Evolutionary conservation across 2,329 filamentous ascomycete species (phyloP).

Genomic region (Botrytis elliptica): DNA sequence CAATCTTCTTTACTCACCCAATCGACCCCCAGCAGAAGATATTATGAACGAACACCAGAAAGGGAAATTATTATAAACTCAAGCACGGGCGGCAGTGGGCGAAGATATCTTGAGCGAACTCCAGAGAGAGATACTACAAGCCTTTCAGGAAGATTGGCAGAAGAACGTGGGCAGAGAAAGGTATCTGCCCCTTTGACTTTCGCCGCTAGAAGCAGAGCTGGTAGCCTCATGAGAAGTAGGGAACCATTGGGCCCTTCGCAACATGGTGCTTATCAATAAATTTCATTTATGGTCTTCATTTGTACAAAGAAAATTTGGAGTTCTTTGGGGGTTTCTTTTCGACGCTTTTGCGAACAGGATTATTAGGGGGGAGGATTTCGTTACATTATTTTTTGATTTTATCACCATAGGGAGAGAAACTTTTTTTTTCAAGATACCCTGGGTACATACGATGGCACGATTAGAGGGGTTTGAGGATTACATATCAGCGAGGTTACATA

Average conservation of each 20-base stretch:
- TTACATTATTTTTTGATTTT: conserved; percentile 15
- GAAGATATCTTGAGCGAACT: conserved; percentile 36
- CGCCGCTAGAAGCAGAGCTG: conserved; percentile 27
- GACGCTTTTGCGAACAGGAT: background rate
- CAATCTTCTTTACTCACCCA: conserved; percentile 47
- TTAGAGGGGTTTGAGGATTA: conserved; percentile 19
- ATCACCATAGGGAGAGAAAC: conserved; percentile 14
- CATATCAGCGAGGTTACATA: conserved; percentile 20
- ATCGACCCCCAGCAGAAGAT: conserved; percentile 26
- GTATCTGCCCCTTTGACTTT: conserved; percentile 32
- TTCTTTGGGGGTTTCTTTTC: conserved; percentile 8
- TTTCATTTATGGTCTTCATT: conserved; percentile 12
- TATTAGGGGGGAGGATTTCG: conserved; percentile 7
- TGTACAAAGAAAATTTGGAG: conserved; percentile 12
- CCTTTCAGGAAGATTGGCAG: conserved; percentile 30
- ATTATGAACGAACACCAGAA: conserved; percentile 20
- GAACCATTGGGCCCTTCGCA: conserved; percentile 30
- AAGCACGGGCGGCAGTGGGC: conserved; percentile 23
- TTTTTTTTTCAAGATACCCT: conserved; percentile 19
- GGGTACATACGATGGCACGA: conserved; percentile 23
- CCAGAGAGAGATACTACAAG: conserved; percentile 37
- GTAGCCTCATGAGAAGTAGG: conserved; percentile 31
- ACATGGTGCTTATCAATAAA: conserved; percentile 28
- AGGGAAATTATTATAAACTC: conserved; percentile 23
- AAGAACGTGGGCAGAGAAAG: conserved; percentile 35